phyloP scores from a whole-genome alignment of 73 alveolate genomes.

The Durusdinium trenchii region DNA sequence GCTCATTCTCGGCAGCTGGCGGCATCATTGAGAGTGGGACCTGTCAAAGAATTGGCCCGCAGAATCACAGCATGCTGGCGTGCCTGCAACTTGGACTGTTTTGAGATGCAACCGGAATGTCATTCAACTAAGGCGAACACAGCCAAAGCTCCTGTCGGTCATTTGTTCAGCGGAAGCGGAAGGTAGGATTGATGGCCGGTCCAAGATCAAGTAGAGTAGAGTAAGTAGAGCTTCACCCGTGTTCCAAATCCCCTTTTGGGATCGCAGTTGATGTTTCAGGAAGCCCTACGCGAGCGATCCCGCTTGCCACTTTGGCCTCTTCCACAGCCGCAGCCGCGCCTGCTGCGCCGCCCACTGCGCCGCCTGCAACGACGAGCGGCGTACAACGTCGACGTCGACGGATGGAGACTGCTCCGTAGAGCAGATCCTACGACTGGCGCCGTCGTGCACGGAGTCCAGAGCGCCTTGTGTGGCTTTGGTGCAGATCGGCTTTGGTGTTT shows the following conservation, averaged over 20 bases:
- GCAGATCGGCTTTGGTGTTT: not conserved
- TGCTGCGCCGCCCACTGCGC: constrained; percentile 62
- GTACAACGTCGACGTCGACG: not conserved
- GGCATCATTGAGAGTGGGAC: constrained; percentile 2
- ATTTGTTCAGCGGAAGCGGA: no score
- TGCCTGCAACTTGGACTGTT: not conserved
- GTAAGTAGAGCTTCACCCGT: no score
- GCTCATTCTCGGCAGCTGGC: constrained; percentile 25
- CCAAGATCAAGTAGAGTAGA: no score
- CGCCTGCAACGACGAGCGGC: not conserved
- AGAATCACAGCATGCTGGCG: constrained; percentile 77
- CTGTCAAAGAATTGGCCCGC: constrained; percentile 55
- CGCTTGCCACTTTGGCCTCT: constrained; percentile 51
- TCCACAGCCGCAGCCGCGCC: constrained; percentile 59
- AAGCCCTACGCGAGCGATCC: not conserved
- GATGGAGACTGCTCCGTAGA: constrained; percentile 63
- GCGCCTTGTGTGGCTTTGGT: constrained; percentile 45
- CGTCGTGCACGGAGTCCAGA: constrained; percentile 23
- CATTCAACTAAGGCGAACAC: no score
- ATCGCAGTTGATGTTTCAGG: no score
- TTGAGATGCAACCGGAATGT: no score
- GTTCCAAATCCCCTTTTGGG: no score
- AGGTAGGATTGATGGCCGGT: no score
- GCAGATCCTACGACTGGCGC: constrained; percentile 52
- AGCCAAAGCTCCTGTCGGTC: no score